Evolutionary conservation across 2,329 filamentous ascomycete species (phyloP).

Genomic region (Aspergillus neotritici): DNA sequence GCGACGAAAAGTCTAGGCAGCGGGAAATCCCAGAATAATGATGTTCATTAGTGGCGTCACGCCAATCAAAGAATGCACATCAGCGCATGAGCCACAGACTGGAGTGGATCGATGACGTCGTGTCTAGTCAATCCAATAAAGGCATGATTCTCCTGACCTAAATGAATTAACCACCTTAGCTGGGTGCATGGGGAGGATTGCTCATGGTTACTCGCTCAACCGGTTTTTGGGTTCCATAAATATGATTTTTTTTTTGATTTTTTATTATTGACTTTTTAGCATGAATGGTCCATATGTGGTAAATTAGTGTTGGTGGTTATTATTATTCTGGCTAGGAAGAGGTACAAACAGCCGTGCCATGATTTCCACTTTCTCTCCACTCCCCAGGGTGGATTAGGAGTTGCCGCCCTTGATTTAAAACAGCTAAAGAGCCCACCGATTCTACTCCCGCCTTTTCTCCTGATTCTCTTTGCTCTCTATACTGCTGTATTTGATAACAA

Average conservation of each 20-base stretch:
- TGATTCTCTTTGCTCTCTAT: neutral
- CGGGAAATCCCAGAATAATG: slow-evolving; percentile 4
- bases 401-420: slow-evolving; percentile 10
- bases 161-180: too few species aligned
- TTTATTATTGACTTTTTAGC: too few species aligned
- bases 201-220: too few species aligned
- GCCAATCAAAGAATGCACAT: slow-evolving; percentile 4
- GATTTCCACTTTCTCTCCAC: neutral
- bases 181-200: too few species aligned
- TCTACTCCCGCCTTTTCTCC: slow-evolving; percentile 2
- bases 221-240: too few species aligned
- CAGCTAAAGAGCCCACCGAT: slow-evolving; percentile 5
- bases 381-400: neutral
- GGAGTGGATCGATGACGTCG: slow-evolving; percentile 10
- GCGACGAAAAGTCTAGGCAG: slow-evolving; percentile 3
- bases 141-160: too few species aligned
- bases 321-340: too few species aligned
- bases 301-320: too few species aligned
- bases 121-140: too few species aligned
- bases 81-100: slow-evolving; percentile 13
- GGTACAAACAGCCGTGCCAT: too few species aligned
- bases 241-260: too few species aligned
- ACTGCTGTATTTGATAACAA: neutral
- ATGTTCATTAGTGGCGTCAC: slow-evolving; percentile 6
- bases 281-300: too few species aligned